A percentile compares a stretch with the other conserved stretches of the same genome.
These are phyloP conservation scores for Xylariaceae sp. DNA, from an alignment of 2,329 filamentous ascomycete species.

Conservation along the genomic window DNA sequence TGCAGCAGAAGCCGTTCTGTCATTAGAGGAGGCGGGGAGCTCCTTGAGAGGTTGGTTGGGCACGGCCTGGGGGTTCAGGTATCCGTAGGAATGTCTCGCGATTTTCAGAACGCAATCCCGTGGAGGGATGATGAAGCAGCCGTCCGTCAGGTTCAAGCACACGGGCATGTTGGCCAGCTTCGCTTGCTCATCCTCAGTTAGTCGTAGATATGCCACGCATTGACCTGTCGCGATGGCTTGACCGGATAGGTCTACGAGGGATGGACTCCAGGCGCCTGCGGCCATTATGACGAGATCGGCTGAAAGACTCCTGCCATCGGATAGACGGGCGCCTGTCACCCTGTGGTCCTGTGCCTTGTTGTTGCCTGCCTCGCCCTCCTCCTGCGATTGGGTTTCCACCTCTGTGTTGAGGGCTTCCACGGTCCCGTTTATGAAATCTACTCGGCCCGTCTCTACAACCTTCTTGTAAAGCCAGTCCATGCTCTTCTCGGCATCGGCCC, in stretches of 20 bases:
- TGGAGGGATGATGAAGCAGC: conserved; percentile 72
- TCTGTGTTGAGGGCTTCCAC: conserved; percentile 36
- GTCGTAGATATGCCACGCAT: conserved; percentile 67
- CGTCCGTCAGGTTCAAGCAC: conserved; percentile 63
- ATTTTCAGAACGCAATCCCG: conserved; percentile 58
- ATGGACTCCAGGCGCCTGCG: conserved; percentile 80
- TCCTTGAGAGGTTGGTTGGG: conserved; percentile 26
- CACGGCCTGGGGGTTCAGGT: conserved; percentile 45
- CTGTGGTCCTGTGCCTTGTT: conserved; percentile 21
- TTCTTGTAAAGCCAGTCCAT: conserved; percentile 59
- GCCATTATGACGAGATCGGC: conserved; percentile 76
- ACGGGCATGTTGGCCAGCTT: conserved; percentile 63
- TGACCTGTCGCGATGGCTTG: conserved; percentile 78
- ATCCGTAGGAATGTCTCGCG: conserved; percentile 65
- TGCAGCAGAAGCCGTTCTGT: too few species aligned
- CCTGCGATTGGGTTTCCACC: background rate
- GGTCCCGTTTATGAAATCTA: conserved; percentile 49
- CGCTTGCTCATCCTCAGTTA: conserved; percentile 66
- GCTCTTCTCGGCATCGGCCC: conserved; percentile 69
- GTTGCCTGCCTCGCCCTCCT: conserved; percentile 27
- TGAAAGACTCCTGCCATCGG: conserved; percentile 41
- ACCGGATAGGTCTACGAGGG: conserved; percentile 71
- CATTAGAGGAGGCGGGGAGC: background rate
- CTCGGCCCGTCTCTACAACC: conserved; percentile 49
- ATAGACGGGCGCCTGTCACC: conserved; percentile 55